A percentile compares a stretch with the other conserved stretches of the same genome.
These are phyloP conservation scores for Thielaviopsis musarum DNA, from an alignment of 2,329 filamentous ascomycete genomes.

Conservation along the genomic window DNA sequence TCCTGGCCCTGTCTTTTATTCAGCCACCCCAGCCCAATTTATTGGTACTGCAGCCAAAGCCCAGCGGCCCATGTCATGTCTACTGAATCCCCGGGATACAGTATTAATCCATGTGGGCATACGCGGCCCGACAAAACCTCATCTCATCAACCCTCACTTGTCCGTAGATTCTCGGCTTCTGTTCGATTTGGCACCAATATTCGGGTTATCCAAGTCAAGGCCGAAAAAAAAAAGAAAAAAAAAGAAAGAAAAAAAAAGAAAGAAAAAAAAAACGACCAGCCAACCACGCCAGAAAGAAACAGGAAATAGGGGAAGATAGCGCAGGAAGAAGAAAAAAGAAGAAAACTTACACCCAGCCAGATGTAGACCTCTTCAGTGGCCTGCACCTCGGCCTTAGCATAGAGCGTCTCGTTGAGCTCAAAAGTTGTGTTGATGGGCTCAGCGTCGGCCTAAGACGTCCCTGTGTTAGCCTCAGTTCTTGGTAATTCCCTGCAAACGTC, in stretches of 20 bases:
- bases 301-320: background rate
- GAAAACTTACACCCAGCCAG: conserved; percentile 65
- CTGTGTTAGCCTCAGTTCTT: background rate
- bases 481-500: too few species aligned
- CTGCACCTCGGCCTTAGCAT: conserved; percentile 69
- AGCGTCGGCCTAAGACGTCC: conserved; percentile 25
- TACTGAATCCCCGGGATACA: background rate
- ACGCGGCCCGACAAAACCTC: background rate
- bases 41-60: background rate
- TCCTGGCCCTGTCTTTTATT: background rate
- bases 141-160: background rate
- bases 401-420: conserved; percentile 91
- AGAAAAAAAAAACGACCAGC: too few species aligned
- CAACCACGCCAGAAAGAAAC: too few species aligned
- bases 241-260: too few species aligned
- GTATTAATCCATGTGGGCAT: background rate
- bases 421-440: conserved; percentile 83
- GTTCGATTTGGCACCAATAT: too few species aligned
- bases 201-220: too few species aligned
- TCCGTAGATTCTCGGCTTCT: too few species aligned
- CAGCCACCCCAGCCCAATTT: background rate
- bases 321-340: background rate
- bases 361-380: conserved; percentile 84
- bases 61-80: background rate
- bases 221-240: too few species aligned